phyloP scores from a whole-genome alignment of 2,329 filamentous ascomycete genomes.

The Sclerotinia nivalis region DNA sequence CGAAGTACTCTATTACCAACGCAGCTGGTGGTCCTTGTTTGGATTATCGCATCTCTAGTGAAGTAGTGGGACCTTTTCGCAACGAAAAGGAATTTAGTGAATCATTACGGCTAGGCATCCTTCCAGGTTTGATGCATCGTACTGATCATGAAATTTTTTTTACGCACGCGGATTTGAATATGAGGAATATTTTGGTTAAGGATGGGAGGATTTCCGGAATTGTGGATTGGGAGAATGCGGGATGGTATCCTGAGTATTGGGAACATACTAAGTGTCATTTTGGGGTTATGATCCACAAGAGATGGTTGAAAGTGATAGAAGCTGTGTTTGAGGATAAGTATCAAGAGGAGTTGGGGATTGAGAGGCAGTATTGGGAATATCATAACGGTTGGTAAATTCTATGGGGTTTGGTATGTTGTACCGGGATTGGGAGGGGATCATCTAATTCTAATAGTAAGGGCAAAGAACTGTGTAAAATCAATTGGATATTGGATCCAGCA shows the following conservation, averaged over 20 bases:
- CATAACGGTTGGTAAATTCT: background rate
- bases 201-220: background rate
- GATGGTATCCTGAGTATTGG: background rate
- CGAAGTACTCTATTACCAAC: background rate
- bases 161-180: background rate
- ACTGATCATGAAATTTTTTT: background rate
- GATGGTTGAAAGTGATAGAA: conserved; percentile 2
- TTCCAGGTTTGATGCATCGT: background rate
- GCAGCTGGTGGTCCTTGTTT: background rate
- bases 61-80: background rate
- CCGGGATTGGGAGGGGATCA: too few species aligned
- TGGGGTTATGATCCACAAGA: background rate
- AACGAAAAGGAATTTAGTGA: background rate
- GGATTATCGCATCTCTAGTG: background rate
- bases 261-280: background rate
- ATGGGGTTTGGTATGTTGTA: too few species aligned
- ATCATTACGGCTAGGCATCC: background rate
- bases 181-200: background rate
- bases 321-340: background rate
- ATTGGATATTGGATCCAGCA: too few species aligned
- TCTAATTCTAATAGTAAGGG: too few species aligned
- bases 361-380: background rate
- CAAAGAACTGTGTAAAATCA: too few species aligned
- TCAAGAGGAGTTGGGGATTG: background rate
- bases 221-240: background rate